Base-by-base conservation (phyloP, 768 basidiomycete genomes). In the Porpolomopsis calyptriformis region DNA sequence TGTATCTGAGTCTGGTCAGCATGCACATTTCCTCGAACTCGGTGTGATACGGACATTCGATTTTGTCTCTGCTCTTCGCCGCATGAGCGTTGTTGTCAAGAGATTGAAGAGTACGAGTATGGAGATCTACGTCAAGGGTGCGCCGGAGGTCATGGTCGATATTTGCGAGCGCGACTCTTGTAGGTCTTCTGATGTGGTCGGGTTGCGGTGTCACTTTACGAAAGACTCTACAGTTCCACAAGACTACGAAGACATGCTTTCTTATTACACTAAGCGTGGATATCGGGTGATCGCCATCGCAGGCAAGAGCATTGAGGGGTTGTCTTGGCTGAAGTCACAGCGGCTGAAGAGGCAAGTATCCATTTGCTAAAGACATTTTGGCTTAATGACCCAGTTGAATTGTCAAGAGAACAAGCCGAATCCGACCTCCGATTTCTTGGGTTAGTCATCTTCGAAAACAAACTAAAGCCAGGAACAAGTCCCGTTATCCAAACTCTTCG, bases 81-180 rank as follows among this genome's bases (percentile, higher is more conserved):
- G 96, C 43, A 99, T 99, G 94, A 96, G 93, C 52, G 96, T 99
- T 22, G 79, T 99, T 43, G 94, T 97, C 55, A 99, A 97, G 62
- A 74, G 90, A 43, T 74, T 99, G 44, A 96, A 85, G 62, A 93
- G 93, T 53, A 78, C 65, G 44, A 90, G 86, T 60, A 97, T 99
- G 91, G 96, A 99, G 60, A 73, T 97, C 9, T 98, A 98, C 59
- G 92, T 93, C 55, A 99, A 99, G 60, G 96, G 96, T n/a, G 96
- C 96, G 1, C 96, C 96, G 0, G 96, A 99, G 63, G 90, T 97
- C 46, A 98, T 99, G 93, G 62, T 66, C 5, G 92, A 93, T 34
- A 97, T 99, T 47, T 99, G 96, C 60, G 85, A 92, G 45, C 81
- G 73, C 50, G 77, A 84, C 43, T 87, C 93, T n/a, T 82, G 94